A percentile compares a stretch with the other conserved stretches of the same genome.
These are phyloP conservation scores for Exsudoporus floridanus DNA, from an alignment of 1,284 basidiomycete genomes.

Conservation along the genomic window DNA sequence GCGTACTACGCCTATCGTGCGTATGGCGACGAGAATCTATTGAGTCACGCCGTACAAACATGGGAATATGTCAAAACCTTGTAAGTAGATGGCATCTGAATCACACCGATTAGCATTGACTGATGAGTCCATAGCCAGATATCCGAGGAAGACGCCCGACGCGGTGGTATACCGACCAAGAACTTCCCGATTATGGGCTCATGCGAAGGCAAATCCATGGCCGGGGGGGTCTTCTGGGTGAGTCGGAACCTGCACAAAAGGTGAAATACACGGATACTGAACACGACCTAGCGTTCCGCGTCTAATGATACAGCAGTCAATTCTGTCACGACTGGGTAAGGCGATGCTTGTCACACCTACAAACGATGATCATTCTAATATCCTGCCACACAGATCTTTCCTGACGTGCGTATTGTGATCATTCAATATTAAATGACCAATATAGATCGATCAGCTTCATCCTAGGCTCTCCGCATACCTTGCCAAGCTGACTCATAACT, in stretches of 20 bases:
- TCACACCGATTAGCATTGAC: background rate
- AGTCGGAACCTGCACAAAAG: constrained; percentile 4
- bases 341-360: background rate
- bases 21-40: constrained; percentile 42
- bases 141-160: constrained; percentile 39
- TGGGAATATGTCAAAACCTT: constrained; percentile 49
- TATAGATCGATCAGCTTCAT: background rate
- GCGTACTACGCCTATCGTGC: constrained; percentile 48
- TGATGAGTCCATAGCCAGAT: constrained; percentile 21
- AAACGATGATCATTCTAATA: background rate
- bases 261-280: background rate
- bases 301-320: constrained; percentile 42
- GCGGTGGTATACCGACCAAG: constrained; percentile 41
- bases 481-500: constrained; percentile 43
- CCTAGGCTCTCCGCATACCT: constrained; percentile 48
- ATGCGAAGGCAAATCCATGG: constrained; percentile 49
- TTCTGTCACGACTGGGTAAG: constrained; percentile 51
- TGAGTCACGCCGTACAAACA: constrained; percentile 46
- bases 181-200: constrained; percentile 40
- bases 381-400: constrained; percentile 6
- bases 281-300: constrained; percentile 39
- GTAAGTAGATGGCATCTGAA: constrained; percentile 29
- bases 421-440: constrained; percentile 11
- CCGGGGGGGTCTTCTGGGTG: constrained; percentile 54
- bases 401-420: constrained; percentile 22